Conservation (phyloP, 352 stramenopile species). For the Globisporangium alternatum region DNA sequence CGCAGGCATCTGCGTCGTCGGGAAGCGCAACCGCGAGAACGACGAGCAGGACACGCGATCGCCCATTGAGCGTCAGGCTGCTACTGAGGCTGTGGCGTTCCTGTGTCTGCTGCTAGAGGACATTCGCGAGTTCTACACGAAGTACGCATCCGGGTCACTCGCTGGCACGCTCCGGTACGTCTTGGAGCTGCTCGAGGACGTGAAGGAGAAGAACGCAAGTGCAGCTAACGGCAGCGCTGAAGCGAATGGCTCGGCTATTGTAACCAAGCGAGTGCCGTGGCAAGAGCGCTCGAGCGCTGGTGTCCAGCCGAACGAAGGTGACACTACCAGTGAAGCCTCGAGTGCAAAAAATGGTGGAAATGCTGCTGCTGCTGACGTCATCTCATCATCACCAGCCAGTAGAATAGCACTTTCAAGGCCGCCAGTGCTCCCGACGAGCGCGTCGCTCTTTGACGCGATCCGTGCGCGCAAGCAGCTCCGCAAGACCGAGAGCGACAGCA, state of each 20-base stretch:
- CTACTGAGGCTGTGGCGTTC: slow-evolving; percentile 17
- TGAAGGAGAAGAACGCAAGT: slow-evolving; percentile 33
- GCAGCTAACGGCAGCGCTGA: slow-evolving; percentile 1
- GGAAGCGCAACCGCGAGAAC: slow-evolving; percentile 50
- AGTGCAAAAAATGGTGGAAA: background rate
- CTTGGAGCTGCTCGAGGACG: slow-evolving; percentile 39
- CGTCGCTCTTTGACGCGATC: slow-evolving; percentile 48
- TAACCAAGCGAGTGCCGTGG: slow-evolving; percentile 29
- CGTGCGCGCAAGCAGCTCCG: slow-evolving; percentile 30
- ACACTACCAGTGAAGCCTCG: background rate
- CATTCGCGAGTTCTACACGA: slow-evolving; percentile 17
- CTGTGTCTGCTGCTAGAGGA: slow-evolving; percentile 37
- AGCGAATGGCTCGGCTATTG: background rate
- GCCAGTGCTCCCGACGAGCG: slow-evolving; percentile 24
- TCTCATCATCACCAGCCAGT: background rate
- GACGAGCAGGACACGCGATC: slow-evolving; percentile 50
- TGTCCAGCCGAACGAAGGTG: background rate
- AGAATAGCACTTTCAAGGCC: background rate
- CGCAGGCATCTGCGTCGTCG: slow-evolving; percentile 57
- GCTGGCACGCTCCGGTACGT: slow-evolving; percentile 23
- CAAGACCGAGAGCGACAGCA: slow-evolving; percentile 1
- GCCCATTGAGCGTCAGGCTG: slow-evolving; percentile 30
- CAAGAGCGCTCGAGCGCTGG: slow-evolving; percentile 15
- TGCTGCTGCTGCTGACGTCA: background rate
- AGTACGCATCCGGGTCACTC: background rate